These are phyloP conservation scores for Penicillium hesseltinei DNA, from an alignment of 2,329 filamentous ascomycete species.

Conservation along the genomic window DNA sequence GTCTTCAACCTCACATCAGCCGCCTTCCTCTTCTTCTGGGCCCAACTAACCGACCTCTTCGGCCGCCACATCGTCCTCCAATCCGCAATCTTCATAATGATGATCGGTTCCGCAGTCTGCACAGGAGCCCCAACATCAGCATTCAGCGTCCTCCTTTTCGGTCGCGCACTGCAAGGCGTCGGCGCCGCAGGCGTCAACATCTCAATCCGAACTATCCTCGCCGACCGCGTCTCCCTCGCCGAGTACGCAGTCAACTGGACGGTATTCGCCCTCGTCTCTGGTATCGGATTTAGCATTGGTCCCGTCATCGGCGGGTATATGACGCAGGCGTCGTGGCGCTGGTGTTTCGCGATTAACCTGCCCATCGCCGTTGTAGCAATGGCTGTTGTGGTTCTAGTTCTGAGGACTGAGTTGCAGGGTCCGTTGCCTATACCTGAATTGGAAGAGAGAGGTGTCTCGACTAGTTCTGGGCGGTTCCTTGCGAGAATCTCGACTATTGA, in stretches of 20 bases:
- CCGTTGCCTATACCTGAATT: background rate
- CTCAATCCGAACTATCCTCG: slow-evolving; percentile 60
- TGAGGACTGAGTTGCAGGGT: background rate
- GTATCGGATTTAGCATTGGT: slow-evolving; percentile 48
- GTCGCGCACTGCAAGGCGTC: slow-evolving; percentile 62
- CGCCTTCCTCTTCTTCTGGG: slow-evolving; percentile 65
- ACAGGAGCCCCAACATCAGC: slow-evolving; percentile 50
- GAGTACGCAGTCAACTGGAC: slow-evolving; percentile 48
- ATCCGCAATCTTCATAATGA: slow-evolving; percentile 55
- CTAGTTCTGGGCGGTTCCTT: background rate
- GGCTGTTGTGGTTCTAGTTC: background rate
- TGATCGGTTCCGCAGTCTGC: slow-evolving; percentile 62
- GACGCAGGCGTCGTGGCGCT: slow-evolving; percentile 16
- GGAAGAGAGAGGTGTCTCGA: background rate
- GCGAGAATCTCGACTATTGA: background rate
- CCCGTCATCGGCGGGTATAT: slow-evolving; percentile 21
- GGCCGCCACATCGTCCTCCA: slow-evolving; percentile 62
- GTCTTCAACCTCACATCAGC: slow-evolving; percentile 67
- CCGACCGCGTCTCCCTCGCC: slow-evolving; percentile 61
- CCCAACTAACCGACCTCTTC: slow-evolving; percentile 64
- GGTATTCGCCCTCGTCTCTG: slow-evolving; percentile 59
- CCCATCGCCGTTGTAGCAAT: background rate
- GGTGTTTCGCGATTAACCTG: slow-evolving; percentile 20
- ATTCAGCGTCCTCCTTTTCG: slow-evolving; percentile 61
- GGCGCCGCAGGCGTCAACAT: slow-evolving; percentile 62